A percentile compares a stretch with the other conserved stretches of the same genome.
Conservation (phyloP, 441 rosid species). For the Populus hybrid region DNA sequence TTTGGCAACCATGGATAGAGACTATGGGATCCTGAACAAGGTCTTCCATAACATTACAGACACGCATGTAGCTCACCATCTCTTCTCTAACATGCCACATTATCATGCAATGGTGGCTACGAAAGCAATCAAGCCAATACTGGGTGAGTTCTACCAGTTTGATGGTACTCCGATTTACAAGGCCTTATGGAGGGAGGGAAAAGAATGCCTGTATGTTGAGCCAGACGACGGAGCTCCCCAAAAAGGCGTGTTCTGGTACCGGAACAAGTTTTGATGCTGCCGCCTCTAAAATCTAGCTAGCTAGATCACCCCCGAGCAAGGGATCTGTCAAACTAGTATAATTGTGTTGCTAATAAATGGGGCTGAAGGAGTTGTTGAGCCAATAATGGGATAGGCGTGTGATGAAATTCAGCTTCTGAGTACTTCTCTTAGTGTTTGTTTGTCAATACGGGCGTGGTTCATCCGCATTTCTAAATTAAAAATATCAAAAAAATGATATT, state of each 20-base stretch:
- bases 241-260: conserved; percentile 74
- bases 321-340: no score
- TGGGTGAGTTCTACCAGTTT: conserved; percentile 64
- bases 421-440: no score
- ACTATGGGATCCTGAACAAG: conserved; percentile 67
- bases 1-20: conserved; percentile 64
- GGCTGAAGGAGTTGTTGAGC: no score
- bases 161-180: conserved; percentile 56
- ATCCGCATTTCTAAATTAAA: no score
- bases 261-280: conserved; percentile 40
- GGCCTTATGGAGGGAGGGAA: conserved; percentile 73
- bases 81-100: conserved; percentile 75
- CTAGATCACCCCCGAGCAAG: not conserved
- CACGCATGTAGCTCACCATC: conserved; percentile 72
- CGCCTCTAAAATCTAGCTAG: no score
- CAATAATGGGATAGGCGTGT: no score
- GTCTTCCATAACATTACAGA: conserved; percentile 69
- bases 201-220: conserved; percentile 71
- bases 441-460: no score
- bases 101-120: conserved; percentile 83
- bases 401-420: no score
- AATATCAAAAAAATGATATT: no score
- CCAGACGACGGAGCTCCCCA: conserved; percentile 49
- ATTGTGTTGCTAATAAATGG: no score
- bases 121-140: conserved; percentile 58